A percentile compares a stretch with the other conserved stretches of the same genome.
These are phyloP conservation scores for Candida manassasensis DNA, from an alignment of 805 yeast species.

Conservation along the genomic window DNA sequence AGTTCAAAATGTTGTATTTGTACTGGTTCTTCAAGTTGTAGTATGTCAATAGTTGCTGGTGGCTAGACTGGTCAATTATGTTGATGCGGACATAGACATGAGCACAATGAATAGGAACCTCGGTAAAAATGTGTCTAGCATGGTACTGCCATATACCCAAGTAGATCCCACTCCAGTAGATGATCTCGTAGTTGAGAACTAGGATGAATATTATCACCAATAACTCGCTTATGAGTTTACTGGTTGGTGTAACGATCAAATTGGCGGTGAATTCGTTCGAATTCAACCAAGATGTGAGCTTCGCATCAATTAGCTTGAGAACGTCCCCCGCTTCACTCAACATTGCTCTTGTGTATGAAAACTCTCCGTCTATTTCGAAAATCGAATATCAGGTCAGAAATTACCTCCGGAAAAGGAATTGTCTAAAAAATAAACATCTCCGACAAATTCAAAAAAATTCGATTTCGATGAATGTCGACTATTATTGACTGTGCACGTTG, in stretches of 20 bases:
- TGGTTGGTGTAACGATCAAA: constrained; percentile 20
- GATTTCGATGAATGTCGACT: no score
- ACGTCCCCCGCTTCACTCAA: constrained; percentile 1
- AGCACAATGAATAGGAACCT: constrained; percentile 75
- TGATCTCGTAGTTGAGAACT: constrained; percentile 33
- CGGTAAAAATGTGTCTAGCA: constrained; percentile 60
- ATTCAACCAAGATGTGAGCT: constrained; percentile 7
- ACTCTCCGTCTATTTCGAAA: no score
- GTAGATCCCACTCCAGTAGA: constrained; percentile 41
- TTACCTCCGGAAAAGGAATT: no score
- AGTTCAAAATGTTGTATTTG: constrained; percentile 21
- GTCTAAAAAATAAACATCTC: no score
- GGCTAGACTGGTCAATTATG: constrained; percentile 19
- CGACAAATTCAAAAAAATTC: no score
- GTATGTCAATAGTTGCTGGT: constrained; percentile 20
- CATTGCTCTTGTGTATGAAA: background rate
- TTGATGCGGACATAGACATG: constrained; percentile 58
- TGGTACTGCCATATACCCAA: constrained; percentile 45
- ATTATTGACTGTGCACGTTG: no score
- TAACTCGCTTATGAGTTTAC: constrained; percentile 26
- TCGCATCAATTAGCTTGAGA: constrained; percentile 6
- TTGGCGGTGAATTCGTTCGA: constrained; percentile 18
- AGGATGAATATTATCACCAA: constrained; percentile 19
- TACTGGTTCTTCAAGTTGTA: constrained; percentile 23
- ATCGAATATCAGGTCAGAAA: no score